Conservation (phyloP, 2,329 filamentous ascomycete genomes). For the Coleophoma cylindrospora region DNA sequence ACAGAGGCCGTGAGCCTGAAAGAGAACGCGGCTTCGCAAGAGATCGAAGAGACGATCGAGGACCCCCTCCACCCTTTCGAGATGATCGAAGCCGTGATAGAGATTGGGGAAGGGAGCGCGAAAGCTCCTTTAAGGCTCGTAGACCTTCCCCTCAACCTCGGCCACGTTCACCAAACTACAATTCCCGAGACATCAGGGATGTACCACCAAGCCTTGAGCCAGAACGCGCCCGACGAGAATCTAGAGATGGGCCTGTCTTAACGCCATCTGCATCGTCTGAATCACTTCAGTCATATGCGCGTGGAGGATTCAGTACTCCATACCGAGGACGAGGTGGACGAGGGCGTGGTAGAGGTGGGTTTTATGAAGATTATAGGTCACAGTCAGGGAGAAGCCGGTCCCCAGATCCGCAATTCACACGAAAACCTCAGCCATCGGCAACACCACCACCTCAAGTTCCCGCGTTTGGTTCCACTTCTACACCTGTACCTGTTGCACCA, state of each 20-base stretch:
- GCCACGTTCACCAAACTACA: conserved; percentile 62
- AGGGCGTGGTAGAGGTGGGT: conserved; percentile 43
- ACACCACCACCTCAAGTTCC: conserved; percentile 48
- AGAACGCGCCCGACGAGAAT: conserved; percentile 61
- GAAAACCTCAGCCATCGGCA: conserved; percentile 38
- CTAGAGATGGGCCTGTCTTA: conserved; percentile 68
- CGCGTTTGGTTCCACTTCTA: conserved; percentile 42
- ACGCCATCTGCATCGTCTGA: conserved; percentile 69
- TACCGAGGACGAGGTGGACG: conserved; percentile 48
- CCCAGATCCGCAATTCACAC: conserved; percentile 21
- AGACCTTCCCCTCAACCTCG: conserved; percentile 56
- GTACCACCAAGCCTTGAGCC: conserved; percentile 59
- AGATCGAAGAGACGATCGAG: conserved; percentile 45
- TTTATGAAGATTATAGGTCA: conserved; percentile 51
- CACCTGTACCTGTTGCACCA: conserved; percentile 3
- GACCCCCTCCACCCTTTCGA: conserved; percentile 42
- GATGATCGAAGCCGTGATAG: conserved; percentile 54
- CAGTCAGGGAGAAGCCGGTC: conserved; percentile 23
- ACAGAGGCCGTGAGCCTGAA: conserved; percentile 40
- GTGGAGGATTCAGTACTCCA: conserved; percentile 33
- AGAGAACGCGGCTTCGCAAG: conserved; percentile 40
- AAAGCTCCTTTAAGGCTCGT: conserved; percentile 43
- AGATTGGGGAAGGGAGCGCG: conserved; percentile 42
- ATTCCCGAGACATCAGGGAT: conserved; percentile 44
- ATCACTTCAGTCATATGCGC: conserved; percentile 32